Evolutionary conservation across 2,329 filamentous ascomycete species (phyloP), one percentile per base, ranked within the genome.

Genomic region (Thelonectria rubi): DNA sequence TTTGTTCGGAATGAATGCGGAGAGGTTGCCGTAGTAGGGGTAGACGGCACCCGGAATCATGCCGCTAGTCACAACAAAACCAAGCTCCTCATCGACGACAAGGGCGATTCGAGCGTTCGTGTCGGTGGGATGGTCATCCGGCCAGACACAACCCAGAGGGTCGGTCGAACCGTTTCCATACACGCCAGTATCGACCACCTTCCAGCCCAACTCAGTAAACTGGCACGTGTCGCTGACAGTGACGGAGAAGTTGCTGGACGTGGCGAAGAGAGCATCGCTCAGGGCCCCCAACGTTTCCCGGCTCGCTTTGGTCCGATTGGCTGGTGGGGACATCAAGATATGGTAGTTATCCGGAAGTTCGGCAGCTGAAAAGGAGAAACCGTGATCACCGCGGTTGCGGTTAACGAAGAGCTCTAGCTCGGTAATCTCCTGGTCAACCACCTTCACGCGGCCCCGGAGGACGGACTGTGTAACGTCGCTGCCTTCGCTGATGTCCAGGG

Each of bases 331-430:
- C 58, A 61, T 61, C 53, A 61, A 26, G 14, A 12, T 15, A 3
- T 12, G 20, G 17, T 57, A 57, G 40, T 61, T 61, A 7, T 18
- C 9, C n/a, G 39, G 15, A 37, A 57, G 47, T 34, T 61, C 47
- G 6, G 30, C 46, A 17, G 58, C 58, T 5, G 52, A 57, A 42
- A 61, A 61, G 18, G 58, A 52, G 47, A 61, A 61, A 47, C 58
- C 58, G 30, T 61, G 58, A 53, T 61, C 58, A 15, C 58, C 58
- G 4, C 58, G 58, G 15, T 11, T 14, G 47, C 58, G 58, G 32
- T 61, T 61, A 12, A 61, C 51, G 34, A 61, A 61, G 11, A 61
- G 47, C 53, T 61, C 58, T 1, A 61, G 40, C 48, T 61, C 52
- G 1, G 58, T 57, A 24, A 61, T 48, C 24, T 52, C 10, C 47